These are phyloP conservation scores for Boletus coccyginus DNA, from an alignment of 768 basidiomycete genomes.

Conservation along the genomic window DNA sequence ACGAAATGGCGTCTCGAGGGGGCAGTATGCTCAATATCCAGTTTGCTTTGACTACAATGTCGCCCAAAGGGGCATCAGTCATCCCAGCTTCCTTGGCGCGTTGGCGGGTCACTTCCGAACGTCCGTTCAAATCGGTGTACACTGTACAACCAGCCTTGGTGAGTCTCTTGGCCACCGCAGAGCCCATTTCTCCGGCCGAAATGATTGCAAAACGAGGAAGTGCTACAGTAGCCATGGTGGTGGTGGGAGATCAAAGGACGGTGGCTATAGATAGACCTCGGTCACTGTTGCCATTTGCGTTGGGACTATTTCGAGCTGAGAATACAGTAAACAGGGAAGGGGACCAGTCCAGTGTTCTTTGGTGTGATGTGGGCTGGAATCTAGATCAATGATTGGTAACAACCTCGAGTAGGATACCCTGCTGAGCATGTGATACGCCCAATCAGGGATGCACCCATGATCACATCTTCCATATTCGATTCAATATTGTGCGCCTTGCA, in stretches of 20 bases:
- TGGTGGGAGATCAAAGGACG: slow-evolving; percentile 6
- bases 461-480: slow-evolving; percentile 1
- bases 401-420: slow-evolving; percentile 9
- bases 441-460: slow-evolving; percentile 5
- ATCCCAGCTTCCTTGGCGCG: slow-evolving; percentile 53
- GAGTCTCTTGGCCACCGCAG: slow-evolving; percentile 50
- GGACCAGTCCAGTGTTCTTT: background rate
- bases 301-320: slow-evolving; percentile 1
- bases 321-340: background rate
- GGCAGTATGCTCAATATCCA: slow-evolving; percentile 60
- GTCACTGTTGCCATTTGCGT: slow-evolving; percentile 1
- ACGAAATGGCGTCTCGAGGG: slow-evolving; percentile 47
- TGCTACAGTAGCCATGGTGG: slow-evolving; percentile 12
- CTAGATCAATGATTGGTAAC: slow-evolving; percentile 14
- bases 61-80: slow-evolving; percentile 37
- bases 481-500: background rate
- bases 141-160: slow-evolving; percentile 48
- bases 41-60: slow-evolving; percentile 36
- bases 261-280: slow-evolving; percentile 11
- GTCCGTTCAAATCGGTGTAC: slow-evolving; percentile 52
- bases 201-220: slow-evolving; percentile 43
- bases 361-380: slow-evolving; percentile 13
- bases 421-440: background rate
- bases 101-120: slow-evolving; percentile 48
- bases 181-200: slow-evolving; percentile 59